Conservation (phyloP, 2,329 filamentous ascomycete species). For the Stagonosporopsis chrysanthemi region DNA sequence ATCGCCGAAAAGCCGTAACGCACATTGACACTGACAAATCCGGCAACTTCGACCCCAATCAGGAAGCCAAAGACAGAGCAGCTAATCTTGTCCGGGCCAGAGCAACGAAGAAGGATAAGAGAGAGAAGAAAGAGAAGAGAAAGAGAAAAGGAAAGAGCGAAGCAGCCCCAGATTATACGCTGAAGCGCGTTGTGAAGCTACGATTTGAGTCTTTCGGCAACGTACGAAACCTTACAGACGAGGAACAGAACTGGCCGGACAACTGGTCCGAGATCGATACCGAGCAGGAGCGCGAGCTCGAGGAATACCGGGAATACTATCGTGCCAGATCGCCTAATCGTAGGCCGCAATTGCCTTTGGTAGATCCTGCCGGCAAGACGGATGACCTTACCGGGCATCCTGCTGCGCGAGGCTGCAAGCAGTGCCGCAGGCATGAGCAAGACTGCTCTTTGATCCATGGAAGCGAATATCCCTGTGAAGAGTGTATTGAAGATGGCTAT, state of each 20-base stretch:
- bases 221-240: constrained; percentile 33
- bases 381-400: constrained; percentile 47
- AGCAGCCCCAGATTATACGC: constrained; percentile 2
- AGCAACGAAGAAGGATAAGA: constrained; percentile 26
- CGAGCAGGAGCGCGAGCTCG: constrained; percentile 22
- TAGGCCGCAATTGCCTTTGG: constrained; percentile 25
- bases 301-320: constrained; percentile 15
- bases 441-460: constrained; percentile 40
- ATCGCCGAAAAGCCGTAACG: constrained; percentile 29
- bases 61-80: constrained; percentile 20
- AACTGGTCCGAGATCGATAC: constrained; percentile 31
- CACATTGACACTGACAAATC: constrained; percentile 50
- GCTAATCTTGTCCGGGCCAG: constrained; percentile 19
- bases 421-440: constrained; percentile 37
- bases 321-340: constrained; percentile 23
- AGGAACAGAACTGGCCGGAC: constrained; percentile 40
- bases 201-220: constrained; percentile 25
- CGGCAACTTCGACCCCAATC: constrained; percentile 46
- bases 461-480: constrained; percentile 36
- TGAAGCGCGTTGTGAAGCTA: constrained; percentile 32
- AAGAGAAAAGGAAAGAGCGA: constrained; percentile 18
- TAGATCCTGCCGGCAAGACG: constrained; percentile 30
- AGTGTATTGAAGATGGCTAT: constrained; percentile 27
- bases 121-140: constrained; percentile 16
- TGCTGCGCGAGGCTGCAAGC: constrained; percentile 44